Evolutionary conservation across 257 asterid species (phyloP).

Genomic region (Schizonepeta tenuifolia): DNA sequence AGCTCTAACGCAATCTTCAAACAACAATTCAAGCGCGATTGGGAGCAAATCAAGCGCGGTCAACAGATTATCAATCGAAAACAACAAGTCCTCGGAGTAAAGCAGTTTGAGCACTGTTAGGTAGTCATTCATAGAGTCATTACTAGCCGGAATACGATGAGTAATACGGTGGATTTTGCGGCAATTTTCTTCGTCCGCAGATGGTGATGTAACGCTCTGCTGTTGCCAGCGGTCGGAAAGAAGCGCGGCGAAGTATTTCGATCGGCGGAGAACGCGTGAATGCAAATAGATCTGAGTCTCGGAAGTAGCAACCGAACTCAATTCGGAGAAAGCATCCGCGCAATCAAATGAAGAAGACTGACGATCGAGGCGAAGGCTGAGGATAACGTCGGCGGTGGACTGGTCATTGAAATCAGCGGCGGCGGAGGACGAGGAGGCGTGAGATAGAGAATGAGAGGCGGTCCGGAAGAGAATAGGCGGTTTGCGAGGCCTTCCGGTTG

Average conservation of each 20-base stretch:
- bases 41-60: constrained; percentile 67
- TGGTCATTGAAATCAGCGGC: constrained; percentile 52
- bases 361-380: constrained; percentile 53
- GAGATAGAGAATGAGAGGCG: constrained; percentile 23
- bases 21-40: constrained; percentile 77
- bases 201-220: constrained; percentile 18
- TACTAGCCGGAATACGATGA: constrained; percentile 47
- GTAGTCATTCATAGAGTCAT: constrained; percentile 47
- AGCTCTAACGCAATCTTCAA: constrained; percentile 86
- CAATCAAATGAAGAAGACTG: constrained; percentile 30
- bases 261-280: constrained; percentile 56
- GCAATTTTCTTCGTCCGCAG: constrained; percentile 25
- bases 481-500: constrained; percentile 41
- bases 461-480: constrained; percentile 36
- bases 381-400: constrained; percentile 62
- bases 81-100: constrained; percentile 55
- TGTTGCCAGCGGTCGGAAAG: constrained; percentile 72
- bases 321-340: constrained; percentile 34
- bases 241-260: constrained; percentile 61
- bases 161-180: constrained; percentile 39
- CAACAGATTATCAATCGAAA: constrained; percentile 45
- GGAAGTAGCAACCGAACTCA: constrained; percentile 33
- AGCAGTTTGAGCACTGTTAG: constrained; percentile 58
- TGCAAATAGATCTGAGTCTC: constrained; percentile 61
- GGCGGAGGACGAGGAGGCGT: constrained; percentile 5